A percentile compares a stretch with the other conserved stretches of the same genome.
These are phyloP conservation scores for Fistulinella cinereoalba DNA, from an alignment of 1,284 basidiomycete species.

Conservation along the genomic window DNA sequence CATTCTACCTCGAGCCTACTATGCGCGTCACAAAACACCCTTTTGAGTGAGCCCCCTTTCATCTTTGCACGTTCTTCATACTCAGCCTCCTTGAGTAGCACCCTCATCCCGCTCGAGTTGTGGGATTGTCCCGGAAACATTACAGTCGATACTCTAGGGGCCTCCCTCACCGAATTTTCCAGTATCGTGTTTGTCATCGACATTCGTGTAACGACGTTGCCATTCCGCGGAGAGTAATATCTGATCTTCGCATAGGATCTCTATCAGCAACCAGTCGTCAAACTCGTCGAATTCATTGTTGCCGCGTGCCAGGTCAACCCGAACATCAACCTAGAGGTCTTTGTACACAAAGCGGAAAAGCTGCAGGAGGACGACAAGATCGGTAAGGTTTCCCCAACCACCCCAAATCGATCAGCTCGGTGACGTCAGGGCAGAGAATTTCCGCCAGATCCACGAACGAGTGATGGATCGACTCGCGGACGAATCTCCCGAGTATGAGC, in stretches of 20 bases:
- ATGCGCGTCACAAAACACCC: conserved; percentile 72
- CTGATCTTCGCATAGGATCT: conserved; percentile 46
- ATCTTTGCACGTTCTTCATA: neutral
- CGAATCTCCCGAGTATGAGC: conserved; percentile 63
- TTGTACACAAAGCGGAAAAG: conserved; percentile 95
- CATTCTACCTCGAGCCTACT: conserved; percentile 89
- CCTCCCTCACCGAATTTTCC: conserved; percentile 70
- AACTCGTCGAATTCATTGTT: conserved; percentile 75
- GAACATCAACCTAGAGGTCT: conserved; percentile 83
- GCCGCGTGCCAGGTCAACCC: conserved; percentile 76
- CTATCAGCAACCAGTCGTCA: conserved; percentile 74
- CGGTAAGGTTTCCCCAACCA: conserved; percentile 47
- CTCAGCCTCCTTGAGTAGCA: conserved; percentile 47
- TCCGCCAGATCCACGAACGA: conserved; percentile 81
- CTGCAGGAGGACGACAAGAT: conserved; percentile 90
- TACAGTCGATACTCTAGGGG: conserved; percentile 71
- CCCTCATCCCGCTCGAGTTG: conserved; percentile 89
- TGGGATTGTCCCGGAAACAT: conserved; percentile 94
- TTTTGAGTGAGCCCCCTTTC: conserved; percentile 69
- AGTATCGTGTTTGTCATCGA: conserved; percentile 95
- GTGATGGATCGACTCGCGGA: conserved; percentile 82
- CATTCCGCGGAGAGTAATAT: neutral
- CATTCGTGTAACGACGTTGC: conserved; percentile 66
- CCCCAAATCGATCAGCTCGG: neutral
- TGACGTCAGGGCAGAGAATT: conserved; percentile 61